These are phyloP conservation scores for Orbilia oligospora DNA, from an alignment of 2,329 filamentous ascomycete species.

Conservation along the genomic window DNA sequence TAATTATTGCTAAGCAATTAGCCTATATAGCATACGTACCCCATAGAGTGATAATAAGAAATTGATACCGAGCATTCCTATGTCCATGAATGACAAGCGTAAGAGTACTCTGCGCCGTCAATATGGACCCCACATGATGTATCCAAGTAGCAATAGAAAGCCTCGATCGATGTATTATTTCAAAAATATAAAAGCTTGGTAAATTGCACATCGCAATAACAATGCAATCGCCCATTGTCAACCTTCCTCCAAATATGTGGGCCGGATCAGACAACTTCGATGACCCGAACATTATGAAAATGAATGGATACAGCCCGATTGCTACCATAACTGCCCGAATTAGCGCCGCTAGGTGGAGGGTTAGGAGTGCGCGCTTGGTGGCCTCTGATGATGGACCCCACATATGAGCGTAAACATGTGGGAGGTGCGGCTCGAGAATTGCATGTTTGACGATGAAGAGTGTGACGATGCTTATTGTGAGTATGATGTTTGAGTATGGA, in stretches of 20 bases:
- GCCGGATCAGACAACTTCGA: background rate
- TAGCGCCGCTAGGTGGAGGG: background rate
- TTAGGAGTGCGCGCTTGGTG: conserved; percentile 7
- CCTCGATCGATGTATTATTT: conserved; percentile 9
- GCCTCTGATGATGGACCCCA: background rate
- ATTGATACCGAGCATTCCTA: conserved; percentile 4
- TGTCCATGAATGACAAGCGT: conserved; percentile 8
- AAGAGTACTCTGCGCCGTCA: background rate
- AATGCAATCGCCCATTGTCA: conserved; percentile 10
- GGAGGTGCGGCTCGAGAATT: conserved; percentile 17
- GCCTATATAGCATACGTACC: no score
- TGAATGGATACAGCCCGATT: background rate
- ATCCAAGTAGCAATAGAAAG: conserved; percentile 17
- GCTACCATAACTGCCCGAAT: background rate
- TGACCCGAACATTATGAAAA: background rate
- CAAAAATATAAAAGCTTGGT: conserved; percentile 12
- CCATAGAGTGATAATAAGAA: background rate
- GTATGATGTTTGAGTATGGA: conserved; percentile 7
- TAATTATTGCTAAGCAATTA: no score
- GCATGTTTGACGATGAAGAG: background rate
- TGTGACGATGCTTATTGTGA: background rate
- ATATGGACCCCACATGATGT: conserved; percentile 7
- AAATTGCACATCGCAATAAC: background rate
- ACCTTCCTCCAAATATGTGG: background rate
- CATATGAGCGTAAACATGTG: conserved; percentile 8